Conservation (phyloP, 257 asterid genomes). For the Thymus quinquecostatus region DNA sequence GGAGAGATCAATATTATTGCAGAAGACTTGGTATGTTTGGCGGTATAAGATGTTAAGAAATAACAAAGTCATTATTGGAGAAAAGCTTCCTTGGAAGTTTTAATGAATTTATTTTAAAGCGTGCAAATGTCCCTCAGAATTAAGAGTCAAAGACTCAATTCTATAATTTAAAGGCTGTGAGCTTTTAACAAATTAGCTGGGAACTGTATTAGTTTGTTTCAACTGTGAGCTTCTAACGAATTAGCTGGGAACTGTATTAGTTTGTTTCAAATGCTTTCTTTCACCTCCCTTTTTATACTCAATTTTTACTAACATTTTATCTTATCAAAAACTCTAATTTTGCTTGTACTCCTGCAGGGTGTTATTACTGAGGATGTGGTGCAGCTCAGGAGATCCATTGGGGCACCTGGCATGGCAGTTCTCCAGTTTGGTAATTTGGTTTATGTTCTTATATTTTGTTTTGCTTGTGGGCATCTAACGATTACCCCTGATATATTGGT, state of each 20-base stretch:
- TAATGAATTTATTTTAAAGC: not conserved
- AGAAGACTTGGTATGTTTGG: slow-evolving; percentile 84
- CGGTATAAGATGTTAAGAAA: not conserved
- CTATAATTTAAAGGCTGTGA: not conserved
- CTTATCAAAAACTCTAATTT: slow-evolving; percentile 11
- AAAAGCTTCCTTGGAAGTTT: not conserved
- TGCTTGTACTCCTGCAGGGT: slow-evolving; percentile 57
- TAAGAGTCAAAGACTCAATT: not conserved
- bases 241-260: not conserved
- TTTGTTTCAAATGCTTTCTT: not conserved
- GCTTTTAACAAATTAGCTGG: slow-evolving; percentile 16
- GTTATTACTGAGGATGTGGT: slow-evolving; percentile 95
- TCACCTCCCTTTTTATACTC: not conserved
- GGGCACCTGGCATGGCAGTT: slow-evolving; percentile 99
- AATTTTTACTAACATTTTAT: slow-evolving; percentile 9
- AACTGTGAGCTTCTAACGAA: slow-evolving; percentile 10
- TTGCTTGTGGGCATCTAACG: slow-evolving; percentile 28
- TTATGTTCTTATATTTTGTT: slow-evolving; percentile 27
- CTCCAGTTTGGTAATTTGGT: slow-evolving; percentile 84
- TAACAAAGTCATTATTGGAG: not conserved
- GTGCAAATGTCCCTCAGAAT: not conserved
- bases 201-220: not conserved
- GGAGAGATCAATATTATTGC: slow-evolving; percentile 94
- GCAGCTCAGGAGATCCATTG: slow-evolving; percentile 82
- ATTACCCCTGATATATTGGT: slow-evolving; percentile 26